These are phyloP conservation scores for Periconia sp. DNA, from an alignment of 2,329 filamentous ascomycete genomes.

Conservation along the genomic window DNA sequence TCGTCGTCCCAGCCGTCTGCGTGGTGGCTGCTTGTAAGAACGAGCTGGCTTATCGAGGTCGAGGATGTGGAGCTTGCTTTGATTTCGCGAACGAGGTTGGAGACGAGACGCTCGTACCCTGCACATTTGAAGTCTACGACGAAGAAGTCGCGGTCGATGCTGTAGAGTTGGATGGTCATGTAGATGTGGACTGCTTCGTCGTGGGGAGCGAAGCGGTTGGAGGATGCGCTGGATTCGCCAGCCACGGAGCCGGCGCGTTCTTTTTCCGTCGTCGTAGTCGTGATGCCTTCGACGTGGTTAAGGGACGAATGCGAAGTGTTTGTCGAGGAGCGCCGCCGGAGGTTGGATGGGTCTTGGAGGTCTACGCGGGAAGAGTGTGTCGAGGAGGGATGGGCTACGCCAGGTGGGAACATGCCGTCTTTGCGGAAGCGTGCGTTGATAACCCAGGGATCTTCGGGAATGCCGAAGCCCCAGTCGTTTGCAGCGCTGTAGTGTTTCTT, in stretches of 20 bases:
- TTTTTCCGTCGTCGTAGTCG: conserved; percentile 9
- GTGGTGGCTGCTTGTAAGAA: conserved; percentile 22
- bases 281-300: conserved; percentile 35
- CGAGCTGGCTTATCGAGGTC: conserved; percentile 23
- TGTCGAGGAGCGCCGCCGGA: conserved; percentile 39
- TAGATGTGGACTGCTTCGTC: conserved; percentile 86
- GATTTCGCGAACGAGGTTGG: conserved; percentile 49
- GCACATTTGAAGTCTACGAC: conserved; percentile 99
- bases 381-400: conserved; percentile 56
- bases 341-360: conserved; percentile 42
- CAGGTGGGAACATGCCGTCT: conserved; percentile 70
- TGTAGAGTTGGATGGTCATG: conserved; percentile 75
- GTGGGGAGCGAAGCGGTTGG: conserved; percentile 41
- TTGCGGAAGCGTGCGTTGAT: conserved; percentile 90
- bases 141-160: conserved; percentile 86
- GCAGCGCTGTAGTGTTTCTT: conserved; percentile 51
- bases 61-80: conserved; percentile 28
- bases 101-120: conserved; percentile 87
- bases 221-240: conserved; percentile 20
- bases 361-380: conserved; percentile 57
- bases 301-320: conserved; percentile 37
- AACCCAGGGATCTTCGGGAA: conserved; percentile 95
- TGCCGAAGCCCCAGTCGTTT: conserved; percentile 71
- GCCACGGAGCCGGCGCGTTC: conserved; percentile 16
- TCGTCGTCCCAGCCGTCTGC: conserved; percentile 43